Evolutionary conservation across 805 yeast genomes (phyloP), one percentile per base, ranked within the genome.

Genomic region (Saturnispora mendoncae): DNA sequence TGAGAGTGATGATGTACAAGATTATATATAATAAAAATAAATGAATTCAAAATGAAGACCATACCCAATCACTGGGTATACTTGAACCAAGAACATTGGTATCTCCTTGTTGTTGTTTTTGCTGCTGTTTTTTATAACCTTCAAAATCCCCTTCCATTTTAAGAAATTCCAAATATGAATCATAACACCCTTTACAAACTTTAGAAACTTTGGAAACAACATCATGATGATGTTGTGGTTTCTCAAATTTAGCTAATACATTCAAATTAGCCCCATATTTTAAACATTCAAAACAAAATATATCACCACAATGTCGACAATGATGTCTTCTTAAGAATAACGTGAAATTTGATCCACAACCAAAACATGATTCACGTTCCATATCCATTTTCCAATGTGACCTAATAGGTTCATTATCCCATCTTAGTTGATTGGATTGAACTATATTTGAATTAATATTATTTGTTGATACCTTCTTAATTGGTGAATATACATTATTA

Each of bases 371-470:
- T 39, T 53, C 47, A n/a, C 57, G 29, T n/a, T 52, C 48, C 14
- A 49, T 51, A 53, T 74, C 68, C 17, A 73, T 69, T 46, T 66
- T 66, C 80, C 80, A 74, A 53, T 72, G 78, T 12, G 56, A 53
- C 40, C 67, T 76, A 8, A 73, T 68, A 13, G 78, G 78, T 48
- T 71, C 77, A 12, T 57, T 44, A 14, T 50, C 48, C 18, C 18
- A 9, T 19, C 9, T 33, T 17, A 17, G 24, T 33, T 10, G 21
- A n/a, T n/a, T n/a, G n/a, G n/a, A n/a, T n/a, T n/a, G n/a, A n/a
- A n/a, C n/a, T n/a, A n/a, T n/a, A n/a, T n/a, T n/a, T n/a, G n/a
- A n/a, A n/a, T n/a, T n/a, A n/a, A n/a, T n/a, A n/a, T n/a, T n/a
- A n/a, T n/a, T n/a, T n/a, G n/a, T n/a, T n/a, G n/a, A n/a, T n/a